A percentile compares a stretch with the other conserved stretches of the same genome.
Conservation (phyloP, 78 protist species). For the Ministeria vibrans region DNA sequence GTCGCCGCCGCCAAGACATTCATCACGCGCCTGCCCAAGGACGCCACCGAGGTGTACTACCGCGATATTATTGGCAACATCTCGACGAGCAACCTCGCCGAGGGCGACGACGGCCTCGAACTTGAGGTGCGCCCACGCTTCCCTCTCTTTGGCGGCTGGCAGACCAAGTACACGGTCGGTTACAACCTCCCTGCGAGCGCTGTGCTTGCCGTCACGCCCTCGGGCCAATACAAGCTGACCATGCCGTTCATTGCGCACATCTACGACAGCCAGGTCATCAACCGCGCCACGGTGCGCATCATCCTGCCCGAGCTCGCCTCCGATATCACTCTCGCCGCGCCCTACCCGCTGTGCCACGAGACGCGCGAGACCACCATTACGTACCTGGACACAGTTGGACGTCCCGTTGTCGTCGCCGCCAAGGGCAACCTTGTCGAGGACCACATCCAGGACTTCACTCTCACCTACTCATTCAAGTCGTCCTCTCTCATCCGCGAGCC, state of each 20-base stretch:
- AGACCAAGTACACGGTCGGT: conserved; percentile 55
- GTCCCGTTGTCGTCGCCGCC: conserved; percentile 18
- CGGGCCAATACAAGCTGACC: conserved; percentile 27
- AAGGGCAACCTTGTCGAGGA: conserved; percentile 14
- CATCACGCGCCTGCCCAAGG: conserved; percentile 36
- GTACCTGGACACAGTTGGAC: conserved; percentile 15
- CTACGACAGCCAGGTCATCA: conserved; percentile 38
- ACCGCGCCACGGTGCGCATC: conserved; percentile 34
- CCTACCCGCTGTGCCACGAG: conserved; percentile 26
- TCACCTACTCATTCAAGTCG: neutral
- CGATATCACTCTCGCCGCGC: conserved; percentile 24
- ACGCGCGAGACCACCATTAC: neutral
- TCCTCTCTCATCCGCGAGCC: neutral
- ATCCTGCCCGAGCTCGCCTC: conserved; percentile 79
- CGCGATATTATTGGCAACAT: conserved; percentile 86
- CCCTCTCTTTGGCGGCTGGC: conserved; percentile 87
- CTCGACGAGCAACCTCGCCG: conserved; percentile 48
- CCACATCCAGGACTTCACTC: conserved; percentile 2
- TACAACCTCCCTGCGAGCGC: conserved; percentile 66
- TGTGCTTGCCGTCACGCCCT: conserved; percentile 21
- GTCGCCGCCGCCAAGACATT: conserved; percentile 15
- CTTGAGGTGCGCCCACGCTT: conserved; percentile 57
- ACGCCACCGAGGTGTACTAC: conserved; percentile 73
- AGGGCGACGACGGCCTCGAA: conserved; percentile 2
- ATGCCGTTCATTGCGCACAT: conserved; percentile 36